phyloP scores from a whole-genome alignment of 495 filamentous ascomycete genomes.

The Copromyces sp. region DNA sequence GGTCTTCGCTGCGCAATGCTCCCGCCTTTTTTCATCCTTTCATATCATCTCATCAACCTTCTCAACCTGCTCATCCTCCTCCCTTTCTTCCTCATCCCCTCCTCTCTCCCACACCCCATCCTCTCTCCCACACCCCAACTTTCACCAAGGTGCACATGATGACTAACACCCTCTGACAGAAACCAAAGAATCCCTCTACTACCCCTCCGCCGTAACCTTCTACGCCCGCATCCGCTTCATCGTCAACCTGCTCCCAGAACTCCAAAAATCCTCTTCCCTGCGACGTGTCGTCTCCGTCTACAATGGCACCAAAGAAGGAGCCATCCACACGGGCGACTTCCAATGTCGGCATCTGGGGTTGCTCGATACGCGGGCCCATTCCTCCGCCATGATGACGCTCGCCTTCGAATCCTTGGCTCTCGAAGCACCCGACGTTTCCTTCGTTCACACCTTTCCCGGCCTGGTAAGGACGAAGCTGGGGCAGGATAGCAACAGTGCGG shows the following conservation, averaged over 20 bases:
- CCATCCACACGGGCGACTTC: constrained; percentile 39
- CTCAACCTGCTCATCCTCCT: background rate
- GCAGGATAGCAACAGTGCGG: constrained; percentile 1
- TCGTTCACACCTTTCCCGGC: constrained; percentile 51
- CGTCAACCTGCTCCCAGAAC: constrained; percentile 50
- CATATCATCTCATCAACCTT: background rate
- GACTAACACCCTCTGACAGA: constrained; percentile 22
- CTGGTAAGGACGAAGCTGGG: constrained; percentile 33
- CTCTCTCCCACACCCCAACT: background rate
- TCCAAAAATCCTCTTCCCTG: constrained; percentile 34
- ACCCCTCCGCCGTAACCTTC: constrained; percentile 42
- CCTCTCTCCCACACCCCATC: background rate
- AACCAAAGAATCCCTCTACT: constrained; percentile 49
- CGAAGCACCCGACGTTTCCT: constrained; percentile 39
- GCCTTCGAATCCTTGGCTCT: constrained; percentile 38
- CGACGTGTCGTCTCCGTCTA: constrained; percentile 53
- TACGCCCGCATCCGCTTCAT: constrained; percentile 57
- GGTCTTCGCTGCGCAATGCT: background rate
- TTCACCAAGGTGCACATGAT: background rate
- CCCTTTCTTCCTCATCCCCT: background rate
- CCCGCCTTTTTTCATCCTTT: too few species aligned
- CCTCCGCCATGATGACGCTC: constrained; percentile 39
- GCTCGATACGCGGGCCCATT: constrained; percentile 30
- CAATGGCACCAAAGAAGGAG: constrained; percentile 43
- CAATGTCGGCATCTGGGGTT: constrained; percentile 8